These are phyloP conservation scores for Aureobasidium pullulans DNA, from an alignment of 2,329 filamentous ascomycete species.

Conservation along the genomic window DNA sequence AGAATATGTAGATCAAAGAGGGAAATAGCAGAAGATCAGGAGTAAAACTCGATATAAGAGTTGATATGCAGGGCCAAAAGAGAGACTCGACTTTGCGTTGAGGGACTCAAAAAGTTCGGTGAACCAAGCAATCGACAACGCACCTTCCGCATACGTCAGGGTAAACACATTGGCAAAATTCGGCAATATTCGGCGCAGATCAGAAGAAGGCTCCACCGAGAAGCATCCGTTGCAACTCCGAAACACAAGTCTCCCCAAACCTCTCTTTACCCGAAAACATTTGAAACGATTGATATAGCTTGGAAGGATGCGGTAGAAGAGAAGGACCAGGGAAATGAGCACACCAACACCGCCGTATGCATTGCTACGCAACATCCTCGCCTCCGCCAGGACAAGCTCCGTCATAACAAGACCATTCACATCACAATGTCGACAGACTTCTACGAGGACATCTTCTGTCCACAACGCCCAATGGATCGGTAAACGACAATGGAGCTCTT, in stretches of 20 bases:
- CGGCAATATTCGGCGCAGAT: conserved; percentile 7
- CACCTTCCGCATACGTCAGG: neutral
- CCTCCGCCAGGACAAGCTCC: neutral
- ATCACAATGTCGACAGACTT: neutral
- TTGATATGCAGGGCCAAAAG: neutral
- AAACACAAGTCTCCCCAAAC: neutral
- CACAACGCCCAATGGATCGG: neutral
- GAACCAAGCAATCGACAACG: conserved; percentile 8
- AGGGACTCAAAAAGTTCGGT: neutral
- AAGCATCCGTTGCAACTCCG: neutral
- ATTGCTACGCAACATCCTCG: conserved; percentile 5
- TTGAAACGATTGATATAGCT: neutral
- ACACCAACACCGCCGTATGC: conserved; percentile 10
- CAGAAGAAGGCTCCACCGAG: neutral
- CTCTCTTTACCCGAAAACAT: neutral
- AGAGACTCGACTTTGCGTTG: neutral
- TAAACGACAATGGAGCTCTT: conserved; percentile 1
- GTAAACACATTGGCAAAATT: neutral
- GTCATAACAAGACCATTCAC: neutral
- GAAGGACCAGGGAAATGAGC: conserved; percentile 5
- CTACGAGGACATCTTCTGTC: neutral
- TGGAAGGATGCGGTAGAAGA: conserved; percentile 15
- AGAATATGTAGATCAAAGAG: neutral
- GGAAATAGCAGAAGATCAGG: neutral
- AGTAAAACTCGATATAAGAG: neutral